phyloP scores from a whole-genome alignment of 768 basidiomycete species.

The Agaricus sinodeliciosus region DNA sequence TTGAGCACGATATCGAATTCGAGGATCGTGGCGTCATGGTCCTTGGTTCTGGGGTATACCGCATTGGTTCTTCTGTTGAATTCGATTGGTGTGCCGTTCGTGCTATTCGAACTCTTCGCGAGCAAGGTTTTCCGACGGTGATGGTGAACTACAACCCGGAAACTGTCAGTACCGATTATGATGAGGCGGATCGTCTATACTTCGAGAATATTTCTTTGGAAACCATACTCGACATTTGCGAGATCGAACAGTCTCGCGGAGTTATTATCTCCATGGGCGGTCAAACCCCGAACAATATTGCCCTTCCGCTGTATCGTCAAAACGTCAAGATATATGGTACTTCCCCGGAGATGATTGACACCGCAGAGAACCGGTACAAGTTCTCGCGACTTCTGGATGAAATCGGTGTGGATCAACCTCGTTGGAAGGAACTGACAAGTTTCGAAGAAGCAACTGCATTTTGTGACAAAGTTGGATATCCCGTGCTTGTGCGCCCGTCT shows the following conservation, averaged over 20 bases:
- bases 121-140: constrained; percentile 90
- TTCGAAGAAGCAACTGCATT: constrained; percentile 84
- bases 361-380: constrained; percentile 98
- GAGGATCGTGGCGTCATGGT: constrained; percentile 94
- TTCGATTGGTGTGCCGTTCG: constrained; percentile 99
- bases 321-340: constrained; percentile 99
- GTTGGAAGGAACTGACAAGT: constrained; percentile 94
- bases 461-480: constrained; percentile 91
- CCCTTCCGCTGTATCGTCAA: constrained; percentile 89
- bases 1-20: constrained; percentile 88
- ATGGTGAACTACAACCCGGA: constrained; percentile 99
- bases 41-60: constrained; percentile 95
- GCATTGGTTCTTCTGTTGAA: constrained; percentile 98
- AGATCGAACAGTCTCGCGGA: constrained; percentile 80
- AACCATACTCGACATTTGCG: constrained; percentile 95
- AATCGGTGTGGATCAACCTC: constrained; percentile 96
- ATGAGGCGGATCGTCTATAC: constrained; percentile 96
- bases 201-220: constrained; percentile 98
- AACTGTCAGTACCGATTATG: constrained; percentile 98
- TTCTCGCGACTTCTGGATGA: constrained; percentile 97
- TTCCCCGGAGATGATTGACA: constrained; percentile 99
- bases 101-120: constrained; percentile 91
- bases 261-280: constrained; percentile 98
- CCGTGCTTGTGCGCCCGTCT: constrained; percentile 94
- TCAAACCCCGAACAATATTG: constrained; percentile 98